Conservation (phyloP, 2,329 filamentous ascomycete species). For the Sarocladium brachiariae region DNA sequence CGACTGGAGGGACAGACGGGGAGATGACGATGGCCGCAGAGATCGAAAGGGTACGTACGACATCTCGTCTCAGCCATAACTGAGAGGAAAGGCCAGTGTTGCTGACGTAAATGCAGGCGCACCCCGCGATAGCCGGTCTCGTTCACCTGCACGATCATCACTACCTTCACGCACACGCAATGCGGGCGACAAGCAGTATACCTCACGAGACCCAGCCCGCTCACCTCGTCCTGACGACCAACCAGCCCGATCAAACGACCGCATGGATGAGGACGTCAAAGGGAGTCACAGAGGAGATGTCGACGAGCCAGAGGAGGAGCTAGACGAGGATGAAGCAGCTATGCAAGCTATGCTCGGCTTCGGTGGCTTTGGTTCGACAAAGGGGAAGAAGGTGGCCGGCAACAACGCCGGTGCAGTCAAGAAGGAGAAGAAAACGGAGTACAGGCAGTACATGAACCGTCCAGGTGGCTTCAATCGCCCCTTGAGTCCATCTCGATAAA, state of each 20-base stretch:
- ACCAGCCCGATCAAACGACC: conserved; percentile 2
- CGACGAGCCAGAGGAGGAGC: conserved; percentile 30
- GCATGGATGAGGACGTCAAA: conserved; percentile 23
- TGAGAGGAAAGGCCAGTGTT: no score
- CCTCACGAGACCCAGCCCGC: background rate
- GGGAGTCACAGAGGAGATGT: conserved; percentile 19
- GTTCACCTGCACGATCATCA: background rate
- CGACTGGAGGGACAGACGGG: conserved; percentile 9
- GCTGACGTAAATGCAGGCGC: background rate
- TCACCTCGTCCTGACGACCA: conserved; percentile 13
- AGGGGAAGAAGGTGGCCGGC: conserved; percentile 79
- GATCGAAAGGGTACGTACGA: conserved; percentile 22
- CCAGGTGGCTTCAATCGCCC: conserved; percentile 76
- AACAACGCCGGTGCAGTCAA: conserved; percentile 77
- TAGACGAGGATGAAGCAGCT: conserved; percentile 61
- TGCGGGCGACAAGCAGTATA: background rate
- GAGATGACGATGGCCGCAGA: conserved; percentile 18
- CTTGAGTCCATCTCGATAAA: conserved; percentile 49
- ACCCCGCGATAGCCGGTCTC: background rate
- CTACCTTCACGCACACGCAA: conserved; percentile 6
- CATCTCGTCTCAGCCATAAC: no score
- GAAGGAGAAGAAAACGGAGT: conserved; percentile 92
- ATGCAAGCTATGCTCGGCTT: conserved; percentile 92
- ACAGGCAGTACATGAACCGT: conserved; percentile 94
- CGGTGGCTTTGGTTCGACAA: conserved; percentile 75